A percentile compares a stretch with the other conserved stretches of the same genome.
Evolutionary conservation across 352 stramenopile genomes (phyloP).

Genomic region (Aphanomyces cochlioides): DNA sequence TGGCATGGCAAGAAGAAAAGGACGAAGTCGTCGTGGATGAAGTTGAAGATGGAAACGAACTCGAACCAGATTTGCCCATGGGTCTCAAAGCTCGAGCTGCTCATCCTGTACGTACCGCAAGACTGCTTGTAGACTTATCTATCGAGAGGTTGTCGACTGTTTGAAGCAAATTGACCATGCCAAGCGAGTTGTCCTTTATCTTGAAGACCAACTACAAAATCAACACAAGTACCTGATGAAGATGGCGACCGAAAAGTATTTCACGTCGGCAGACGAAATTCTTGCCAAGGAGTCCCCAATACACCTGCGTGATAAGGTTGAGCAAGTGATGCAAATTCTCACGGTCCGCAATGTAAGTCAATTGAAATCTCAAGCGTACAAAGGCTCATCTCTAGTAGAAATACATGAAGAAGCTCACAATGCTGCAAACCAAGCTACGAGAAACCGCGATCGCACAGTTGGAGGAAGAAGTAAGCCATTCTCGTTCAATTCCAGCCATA

Average conservation of each 20-base stretch:
- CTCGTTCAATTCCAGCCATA: neutral
- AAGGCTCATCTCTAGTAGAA: conserved; percentile 38
- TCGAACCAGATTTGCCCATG: conserved; percentile 55
- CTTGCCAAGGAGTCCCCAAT: conserved; percentile 49
- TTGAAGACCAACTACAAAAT: conserved; percentile 56
- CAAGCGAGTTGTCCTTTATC: conserved; percentile 57
- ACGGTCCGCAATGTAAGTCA: conserved; percentile 72
- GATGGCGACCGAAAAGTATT: conserved; percentile 48
- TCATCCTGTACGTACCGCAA: conserved; percentile 40
- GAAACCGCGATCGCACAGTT: conserved; percentile 36
- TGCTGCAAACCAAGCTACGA: conserved; percentile 40
- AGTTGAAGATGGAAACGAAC: conserved; percentile 36
- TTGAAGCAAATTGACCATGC: conserved; percentile 81
- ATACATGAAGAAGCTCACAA: conserved; percentile 51
- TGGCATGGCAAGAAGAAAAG: conserved; percentile 25
- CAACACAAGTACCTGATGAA: conserved; percentile 57
- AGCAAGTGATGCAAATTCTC: conserved; percentile 65
- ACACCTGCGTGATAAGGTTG: conserved; percentile 42
- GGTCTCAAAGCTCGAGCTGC: conserved; percentile 72
- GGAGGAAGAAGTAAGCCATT: conserved; percentile 36
- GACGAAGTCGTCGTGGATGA: conserved; percentile 28
- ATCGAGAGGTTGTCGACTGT: conserved; percentile 44
- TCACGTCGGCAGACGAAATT: conserved; percentile 47
- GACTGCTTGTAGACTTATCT: neutral
- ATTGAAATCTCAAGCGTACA: neutral